Base-by-base conservation (phyloP, 2,329 filamentous ascomycete genomes). In the Rhinocladiella similis region DNA sequence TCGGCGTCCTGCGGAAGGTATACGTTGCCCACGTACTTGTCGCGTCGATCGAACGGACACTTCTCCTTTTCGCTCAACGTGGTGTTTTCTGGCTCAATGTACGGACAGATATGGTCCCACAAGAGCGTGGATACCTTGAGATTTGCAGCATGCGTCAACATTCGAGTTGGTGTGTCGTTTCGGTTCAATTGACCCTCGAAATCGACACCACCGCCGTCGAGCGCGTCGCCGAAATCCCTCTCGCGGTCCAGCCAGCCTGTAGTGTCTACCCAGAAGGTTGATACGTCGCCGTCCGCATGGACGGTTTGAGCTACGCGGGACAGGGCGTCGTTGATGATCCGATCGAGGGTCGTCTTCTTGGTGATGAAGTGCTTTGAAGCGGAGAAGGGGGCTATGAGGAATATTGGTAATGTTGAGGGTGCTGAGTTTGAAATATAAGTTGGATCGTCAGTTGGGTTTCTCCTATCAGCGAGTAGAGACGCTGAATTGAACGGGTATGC, bases 231-330 rank as follows among this genome's bases (percentile, higher is more conserved):
- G 33, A 63, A 61, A 33, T 63, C 62, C 6, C 16, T 13, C 16
- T 47, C 22, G 19, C 64, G 64, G 27, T 73, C 65, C 7, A 75
- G 62, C 72, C 73, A 74, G 12, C 71, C 72, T 4, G 70, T 70
- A 5, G 72, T 75, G 55, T 74, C 73, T 25, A 75, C 66, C 71
- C 72, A 73, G 53, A 70, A 73, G 1, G 72, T 65, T 2, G 65
- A 62, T 20, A 63, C 68, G 53, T 73, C 73, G 3, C 73, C 72
- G 6, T 72, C 66, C 14, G 59, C 64, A 36, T 67, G 66, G 39
- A 74, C 56, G 19, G 65, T 64, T 41, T 69, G 62, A 13, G 72
- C 70, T 3, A 71, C 68, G 16, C 53, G 50, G 3, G 47, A 43
- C 20, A 58, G 36, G 16, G 52, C 58, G 25, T 54, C 42, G 6